Base-by-base conservation (phyloP, 2,329 filamentous ascomycete species). In the Fusarium marasasianum region DNA sequence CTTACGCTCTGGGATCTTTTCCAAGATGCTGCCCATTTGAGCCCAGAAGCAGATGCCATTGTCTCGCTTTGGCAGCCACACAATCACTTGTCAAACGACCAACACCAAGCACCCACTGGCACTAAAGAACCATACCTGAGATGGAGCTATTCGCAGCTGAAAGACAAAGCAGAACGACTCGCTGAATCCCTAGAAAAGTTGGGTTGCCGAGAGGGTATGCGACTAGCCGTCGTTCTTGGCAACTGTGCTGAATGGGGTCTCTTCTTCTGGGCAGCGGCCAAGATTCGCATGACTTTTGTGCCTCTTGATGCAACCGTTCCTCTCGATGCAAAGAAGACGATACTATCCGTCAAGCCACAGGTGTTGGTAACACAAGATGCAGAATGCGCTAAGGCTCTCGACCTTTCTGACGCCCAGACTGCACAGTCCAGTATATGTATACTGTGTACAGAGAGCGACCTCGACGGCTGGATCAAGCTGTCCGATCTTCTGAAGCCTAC, bases 161-260 rank as follows among this genome's bases (percentile, higher is more conserved):
- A 58, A n/a, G 45, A 61, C 26, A 78, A 66, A 44, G 68, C 78
- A 48, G 76, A 80, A 59, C 43, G 40, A 33, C 58, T 83, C 5
- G 80, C 80, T 24, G 56, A 63, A 17, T 72, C 68, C 24, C 69
- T 83, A 13, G 24, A 56, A 26, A 48, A 35, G 15, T 22, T 76
- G 43, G 78, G 81, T 10, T 78, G 79, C 45, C 69, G 73, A 29
- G 71, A 73, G 10, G 78, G 80, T 9, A 82, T 78, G 76, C 76
- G 75, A 18, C 70, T 84, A 11, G 79, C 76, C 29, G 79, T 77
- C 3, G 64, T 83, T 13, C 73, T 83, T 51, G 75, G 80, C 57
- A 84, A 84, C 65, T 82, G 81, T 53, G 81, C 80, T 9, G 82
- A 84, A 79, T 84, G 82, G 82, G 80, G 71, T 0, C 73, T 84